A percentile compares a stretch with the other conserved stretches of the same genome.
These are phyloP conservation scores for Tetrapisispora iriomotensis DNA, from an alignment of 805 yeast genomes.

Conservation along the genomic window DNA sequence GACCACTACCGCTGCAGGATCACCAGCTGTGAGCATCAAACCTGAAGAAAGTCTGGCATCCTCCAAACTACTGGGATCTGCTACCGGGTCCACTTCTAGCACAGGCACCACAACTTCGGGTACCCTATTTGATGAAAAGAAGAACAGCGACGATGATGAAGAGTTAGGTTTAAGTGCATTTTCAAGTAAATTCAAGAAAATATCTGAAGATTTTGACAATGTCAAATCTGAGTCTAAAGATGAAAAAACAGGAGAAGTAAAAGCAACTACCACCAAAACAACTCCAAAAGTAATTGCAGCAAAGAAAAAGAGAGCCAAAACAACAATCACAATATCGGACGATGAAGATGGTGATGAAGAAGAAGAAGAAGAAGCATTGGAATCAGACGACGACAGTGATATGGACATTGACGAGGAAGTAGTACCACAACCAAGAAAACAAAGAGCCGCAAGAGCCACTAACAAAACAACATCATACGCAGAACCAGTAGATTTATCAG, in stretches of 20 bases:
- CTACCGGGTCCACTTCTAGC: neutral
- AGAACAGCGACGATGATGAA: conserved; percentile 5
- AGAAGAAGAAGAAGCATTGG: conserved; percentile 7
- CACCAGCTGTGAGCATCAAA: conserved; percentile 3
- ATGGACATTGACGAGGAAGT: conserved; percentile 11
- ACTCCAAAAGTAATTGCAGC: neutral
- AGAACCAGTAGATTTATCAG: conserved; percentile 19
- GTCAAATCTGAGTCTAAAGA: conserved; percentile 3
- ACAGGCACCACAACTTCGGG: conserved; percentile 2
- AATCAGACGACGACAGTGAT: conserved; percentile 11
- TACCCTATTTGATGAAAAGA: conserved; percentile 14
- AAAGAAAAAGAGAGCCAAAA: conserved; percentile 4
- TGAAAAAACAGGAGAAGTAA: conserved; percentile 1
- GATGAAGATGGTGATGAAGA: conserved; percentile 6
- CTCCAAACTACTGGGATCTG: neutral
- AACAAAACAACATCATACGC: conserved; percentile 10
- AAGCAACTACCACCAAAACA: neutral
- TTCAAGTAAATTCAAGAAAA: conserved; percentile 25
- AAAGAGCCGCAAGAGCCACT: conserved; percentile 15
- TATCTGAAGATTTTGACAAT: conserved; percentile 23
- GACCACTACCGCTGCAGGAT: neutral
- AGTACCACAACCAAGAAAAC: conserved; percentile 11
- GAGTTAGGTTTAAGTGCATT: conserved; percentile 18
- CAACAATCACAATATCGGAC: conserved; percentile 13
- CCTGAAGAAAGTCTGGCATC: conserved; percentile 1